Evolutionary conservation across 495 filamentous ascomycete species (phyloP).

Genomic region (Lophiotrema nucula): DNA sequence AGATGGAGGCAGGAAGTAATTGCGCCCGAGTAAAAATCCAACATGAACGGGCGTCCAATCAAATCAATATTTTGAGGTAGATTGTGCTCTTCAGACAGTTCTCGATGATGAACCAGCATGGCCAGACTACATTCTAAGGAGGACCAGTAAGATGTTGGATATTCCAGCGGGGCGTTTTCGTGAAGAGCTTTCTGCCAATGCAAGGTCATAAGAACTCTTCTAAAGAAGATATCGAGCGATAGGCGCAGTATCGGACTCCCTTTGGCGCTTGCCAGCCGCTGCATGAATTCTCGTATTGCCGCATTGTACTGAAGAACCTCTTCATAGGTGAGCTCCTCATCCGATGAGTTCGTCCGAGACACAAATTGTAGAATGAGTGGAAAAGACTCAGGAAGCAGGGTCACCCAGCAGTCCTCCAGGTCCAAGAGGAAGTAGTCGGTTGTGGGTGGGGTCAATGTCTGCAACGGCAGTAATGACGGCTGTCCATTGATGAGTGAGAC

Average conservation of each 20-base stretch:
- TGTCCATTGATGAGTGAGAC: slow-evolving; percentile 10
- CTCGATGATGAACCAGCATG: slow-evolving; percentile 6
- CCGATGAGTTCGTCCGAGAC: not conserved
- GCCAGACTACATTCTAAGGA: slow-evolving; percentile 19
- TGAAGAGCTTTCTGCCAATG: slow-evolving; percentile 7
- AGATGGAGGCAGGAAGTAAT: slow-evolving; percentile 9
- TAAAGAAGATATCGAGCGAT: slow-evolving; percentile 12
- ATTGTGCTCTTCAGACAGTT: not conserved
- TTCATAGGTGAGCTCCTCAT: slow-evolving; percentile 1
- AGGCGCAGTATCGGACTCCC: not conserved
- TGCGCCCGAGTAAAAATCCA: slow-evolving; percentile 12
- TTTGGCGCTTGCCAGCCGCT: not conserved
- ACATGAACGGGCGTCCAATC: slow-evolving; percentile 1
- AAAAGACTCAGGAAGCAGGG: not conserved
- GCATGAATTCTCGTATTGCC: slow-evolving; percentile 1
- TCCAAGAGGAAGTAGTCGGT: not conserved
- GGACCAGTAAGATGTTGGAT: slow-evolving; percentile 16
- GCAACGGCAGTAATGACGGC: slow-evolving; percentile 1
- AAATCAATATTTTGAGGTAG: not conserved
- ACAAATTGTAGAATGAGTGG: slow-evolving; percentile 6
- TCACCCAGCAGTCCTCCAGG: slow-evolving; percentile 1
- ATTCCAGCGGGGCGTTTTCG: not conserved
- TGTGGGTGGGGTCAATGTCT: not conserved
- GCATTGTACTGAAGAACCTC: slow-evolving; percentile 11
- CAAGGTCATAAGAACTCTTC: slow-evolving; percentile 4